These are phyloP conservation scores for Apiotrichum brassicae DNA, from an alignment of 1,284 basidiomycete genomes.

Conservation along the genomic window DNA sequence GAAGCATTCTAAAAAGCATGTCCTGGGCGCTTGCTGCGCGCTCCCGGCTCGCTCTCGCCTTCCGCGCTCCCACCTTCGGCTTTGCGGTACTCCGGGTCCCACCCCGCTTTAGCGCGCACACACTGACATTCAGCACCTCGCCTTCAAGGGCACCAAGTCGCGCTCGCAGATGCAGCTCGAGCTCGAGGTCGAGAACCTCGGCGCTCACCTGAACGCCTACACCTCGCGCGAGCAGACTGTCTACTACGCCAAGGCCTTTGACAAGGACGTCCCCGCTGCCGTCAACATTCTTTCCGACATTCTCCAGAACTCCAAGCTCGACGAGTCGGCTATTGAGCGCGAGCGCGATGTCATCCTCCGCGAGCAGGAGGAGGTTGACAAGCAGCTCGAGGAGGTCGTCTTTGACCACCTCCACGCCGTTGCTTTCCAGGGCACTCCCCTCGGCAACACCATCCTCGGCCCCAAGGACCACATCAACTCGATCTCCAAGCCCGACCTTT, in stretches of 20 bases:
- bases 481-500: constrained; percentile 85
- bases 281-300: constrained; percentile 99
- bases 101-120: too few species aligned
- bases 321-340: constrained; percentile 79
- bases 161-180: constrained; percentile 89
- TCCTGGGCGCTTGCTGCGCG: too few species aligned
- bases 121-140: constrained; percentile 33
- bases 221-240: constrained; percentile 99
- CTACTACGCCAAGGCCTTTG: constrained; percentile 98
- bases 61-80: too few species aligned
- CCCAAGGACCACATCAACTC: constrained; percentile 95
- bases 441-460: constrained; percentile 96
- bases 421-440: constrained; percentile 79
- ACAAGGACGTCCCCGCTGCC: constrained; percentile 83
- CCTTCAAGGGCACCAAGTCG: constrained; percentile 75
- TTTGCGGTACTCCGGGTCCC: too few species aligned
- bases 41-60: too few species aligned
- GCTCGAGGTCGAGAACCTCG: constrained; percentile 96
- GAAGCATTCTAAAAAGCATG: too few species aligned
- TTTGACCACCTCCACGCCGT: constrained; percentile 97
- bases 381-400: constrained; percentile 96
- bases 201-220: constrained; percentile 96
- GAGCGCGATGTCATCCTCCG: constrained; percentile 95
- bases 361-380: constrained; percentile 99
- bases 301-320: constrained; percentile 94